Evolutionary conservation across 768 basidiomycete species (phyloP).

Genomic region (Hericium alpestre): DNA sequence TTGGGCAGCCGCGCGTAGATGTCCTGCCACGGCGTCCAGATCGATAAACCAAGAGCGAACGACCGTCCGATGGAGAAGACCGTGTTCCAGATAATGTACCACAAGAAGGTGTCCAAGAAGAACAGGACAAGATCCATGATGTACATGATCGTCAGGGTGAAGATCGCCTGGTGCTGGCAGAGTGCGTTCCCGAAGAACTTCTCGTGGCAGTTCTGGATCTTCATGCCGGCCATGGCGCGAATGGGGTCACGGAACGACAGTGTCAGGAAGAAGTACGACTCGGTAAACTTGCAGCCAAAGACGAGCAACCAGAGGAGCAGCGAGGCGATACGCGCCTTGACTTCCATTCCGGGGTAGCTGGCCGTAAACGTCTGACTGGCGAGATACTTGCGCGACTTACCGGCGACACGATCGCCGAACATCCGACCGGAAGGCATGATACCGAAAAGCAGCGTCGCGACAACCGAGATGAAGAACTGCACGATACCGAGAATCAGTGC

Average conservation of each 20-base stretch:
- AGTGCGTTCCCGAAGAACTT: slow-evolving; percentile 74
- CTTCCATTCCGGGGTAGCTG: slow-evolving; percentile 67
- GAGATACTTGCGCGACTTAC: slow-evolving; percentile 93
- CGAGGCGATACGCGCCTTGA: slow-evolving; percentile 64
- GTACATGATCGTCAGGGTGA: slow-evolving; percentile 96
- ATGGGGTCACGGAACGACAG: slow-evolving; percentile 91
- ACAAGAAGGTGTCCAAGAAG: slow-evolving; percentile 99
- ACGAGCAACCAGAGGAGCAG: slow-evolving; percentile 81
- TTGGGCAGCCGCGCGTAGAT: slow-evolving; percentile 94
- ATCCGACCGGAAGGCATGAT: slow-evolving; percentile 93
- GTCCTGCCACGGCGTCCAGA: slow-evolving; percentile 99
- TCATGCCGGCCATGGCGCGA: slow-evolving; percentile 92
- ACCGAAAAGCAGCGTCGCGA: slow-evolving; percentile 78
- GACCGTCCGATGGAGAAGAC: slow-evolving; percentile 82
- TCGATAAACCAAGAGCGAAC: slow-evolving; percentile 85
- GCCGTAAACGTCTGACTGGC: slow-evolving; percentile 98
- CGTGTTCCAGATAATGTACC: slow-evolving; percentile 99
- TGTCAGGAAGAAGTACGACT: slow-evolving; percentile 97
- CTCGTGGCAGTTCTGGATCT: slow-evolving; percentile 83
- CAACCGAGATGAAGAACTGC: slow-evolving; percentile 88
- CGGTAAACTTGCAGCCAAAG: slow-evolving; percentile 92
- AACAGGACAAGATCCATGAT: slow-evolving; percentile 95
- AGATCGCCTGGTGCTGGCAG: slow-evolving; percentile 88
- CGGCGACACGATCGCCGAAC: slow-evolving; percentile 96
- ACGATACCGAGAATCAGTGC: slow-evolving; percentile 91